A percentile compares a stretch with the other conserved stretches of the same genome.
These are phyloP conservation scores for Alternaria postmessia DNA, from an alignment of 2,329 filamentous ascomycete species.

Conservation along the genomic window DNA sequence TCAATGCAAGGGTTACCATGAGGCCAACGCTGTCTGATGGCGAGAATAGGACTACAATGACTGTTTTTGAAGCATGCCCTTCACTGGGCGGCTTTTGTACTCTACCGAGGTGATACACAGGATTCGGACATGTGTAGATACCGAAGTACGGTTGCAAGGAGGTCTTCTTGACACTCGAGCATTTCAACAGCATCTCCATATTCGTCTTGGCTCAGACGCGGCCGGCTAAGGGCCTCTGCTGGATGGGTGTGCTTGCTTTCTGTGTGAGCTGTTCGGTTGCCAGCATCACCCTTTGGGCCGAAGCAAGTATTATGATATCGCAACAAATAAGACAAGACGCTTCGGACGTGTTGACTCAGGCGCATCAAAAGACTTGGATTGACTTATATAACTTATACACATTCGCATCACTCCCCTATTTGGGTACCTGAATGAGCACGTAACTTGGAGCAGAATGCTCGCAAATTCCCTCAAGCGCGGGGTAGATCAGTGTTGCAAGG, in stretches of 20 bases:
- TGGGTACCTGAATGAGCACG: conserved; percentile 17
- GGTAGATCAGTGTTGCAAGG: conserved; percentile 1
- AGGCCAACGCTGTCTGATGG: neutral
- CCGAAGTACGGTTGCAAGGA: neutral
- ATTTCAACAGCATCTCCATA: neutral
- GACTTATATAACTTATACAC: neutral
- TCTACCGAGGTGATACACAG: neutral
- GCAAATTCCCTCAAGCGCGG: conserved; percentile 34
- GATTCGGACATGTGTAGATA: neutral
- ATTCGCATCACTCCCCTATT: neutral
- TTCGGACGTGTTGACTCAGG: neutral
- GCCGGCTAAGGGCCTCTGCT: neutral
- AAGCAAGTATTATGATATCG: neutral
- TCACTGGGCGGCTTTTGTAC: neutral
- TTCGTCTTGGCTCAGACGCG: neutral
- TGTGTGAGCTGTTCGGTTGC: neutral
- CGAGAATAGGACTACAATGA: neutral
- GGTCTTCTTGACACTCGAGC: neutral
- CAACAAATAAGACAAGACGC: neutral
- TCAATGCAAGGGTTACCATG: neutral
- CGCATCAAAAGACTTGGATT: neutral
- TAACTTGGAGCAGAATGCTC: conserved; percentile 19
- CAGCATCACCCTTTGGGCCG: neutral
- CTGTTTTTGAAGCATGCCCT: neutral
- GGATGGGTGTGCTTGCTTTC: neutral